Percentiles rank a stretch among this genome's conserved stretches.
Conservation (phyloP, 2,329 filamentous ascomycete species). For the Venturia pyrina region DNA sequence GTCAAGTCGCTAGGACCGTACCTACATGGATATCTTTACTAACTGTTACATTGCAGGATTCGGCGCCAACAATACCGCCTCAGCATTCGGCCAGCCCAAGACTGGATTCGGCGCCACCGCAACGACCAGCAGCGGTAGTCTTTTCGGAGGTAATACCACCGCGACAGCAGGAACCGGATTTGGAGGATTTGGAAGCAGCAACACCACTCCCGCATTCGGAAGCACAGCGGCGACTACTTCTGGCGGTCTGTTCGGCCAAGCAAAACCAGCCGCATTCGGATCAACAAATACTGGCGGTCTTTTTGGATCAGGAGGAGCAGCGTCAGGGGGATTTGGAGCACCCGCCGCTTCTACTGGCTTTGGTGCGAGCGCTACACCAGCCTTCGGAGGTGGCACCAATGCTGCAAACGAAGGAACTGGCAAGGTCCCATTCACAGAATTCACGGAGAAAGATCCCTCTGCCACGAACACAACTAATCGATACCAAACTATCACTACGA, state of each 20-base stretch:
- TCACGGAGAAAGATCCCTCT: slow-evolving; percentile 59
- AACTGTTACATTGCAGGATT: slow-evolving; percentile 12
- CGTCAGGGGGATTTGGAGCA: slow-evolving; percentile 19
- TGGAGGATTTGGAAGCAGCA: slow-evolving; percentile 15
- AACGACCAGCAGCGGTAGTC: slow-evolving; percentile 17
- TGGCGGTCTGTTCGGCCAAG: slow-evolving; percentile 31
- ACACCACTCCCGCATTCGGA: slow-evolving; percentile 20
- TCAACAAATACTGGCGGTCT: slow-evolving; percentile 26
- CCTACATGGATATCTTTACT: background rate
- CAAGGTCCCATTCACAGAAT: slow-evolving; percentile 53
- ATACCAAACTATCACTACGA: slow-evolving; percentile 72
- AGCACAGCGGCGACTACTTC: slow-evolving; percentile 26
- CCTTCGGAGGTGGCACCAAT: slow-evolving; percentile 33
- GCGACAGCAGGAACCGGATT: slow-evolving; percentile 20
- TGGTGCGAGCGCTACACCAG: slow-evolving; percentile 28
- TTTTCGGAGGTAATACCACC: slow-evolving; percentile 19
- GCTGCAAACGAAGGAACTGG: slow-evolving; percentile 53
- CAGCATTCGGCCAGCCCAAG: slow-evolving; percentile 18
- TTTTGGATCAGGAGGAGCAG: slow-evolving; percentile 27
- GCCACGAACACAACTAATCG: slow-evolving; percentile 49
- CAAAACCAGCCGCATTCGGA: slow-evolving; percentile 46
- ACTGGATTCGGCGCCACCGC: slow-evolving; percentile 14
- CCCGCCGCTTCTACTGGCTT: slow-evolving; percentile 22
- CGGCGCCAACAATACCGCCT: slow-evolving; percentile 14
- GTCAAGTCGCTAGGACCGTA: background rate